Percentiles rank a stretch among this genome's conserved stretches.
Evolutionary conservation across 2,329 filamentous ascomycete species (phyloP).

Genomic region (Aspergillus persii): DNA sequence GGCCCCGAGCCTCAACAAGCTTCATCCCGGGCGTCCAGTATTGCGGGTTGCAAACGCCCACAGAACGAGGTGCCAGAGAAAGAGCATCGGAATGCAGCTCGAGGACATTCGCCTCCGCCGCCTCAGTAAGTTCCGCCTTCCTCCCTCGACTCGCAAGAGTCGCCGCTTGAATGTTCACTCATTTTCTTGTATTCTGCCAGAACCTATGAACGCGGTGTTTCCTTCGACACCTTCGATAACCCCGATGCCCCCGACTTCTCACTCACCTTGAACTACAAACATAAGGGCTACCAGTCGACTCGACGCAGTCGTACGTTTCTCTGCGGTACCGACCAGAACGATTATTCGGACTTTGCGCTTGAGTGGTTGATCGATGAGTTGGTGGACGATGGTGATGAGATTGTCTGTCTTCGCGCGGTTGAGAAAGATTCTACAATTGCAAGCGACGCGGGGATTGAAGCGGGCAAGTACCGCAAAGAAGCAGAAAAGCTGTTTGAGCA

Average conservation of each 20-base stretch:
- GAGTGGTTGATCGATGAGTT: constrained; percentile 91
- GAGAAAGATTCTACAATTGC: constrained; percentile 76
- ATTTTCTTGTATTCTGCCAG: constrained; percentile 31
- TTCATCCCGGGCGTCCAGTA: constrained; percentile 27
- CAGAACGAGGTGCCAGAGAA: constrained; percentile 24
- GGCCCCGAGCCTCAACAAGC: constrained; percentile 26
- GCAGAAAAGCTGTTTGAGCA: constrained; percentile 71
- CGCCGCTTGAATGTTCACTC: too few species aligned
- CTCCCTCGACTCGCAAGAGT: too few species aligned
- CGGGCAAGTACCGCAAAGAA: constrained; percentile 71
- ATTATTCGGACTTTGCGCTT: constrained; percentile 87
- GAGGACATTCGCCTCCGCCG: constrained; percentile 40
- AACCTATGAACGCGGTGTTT: constrained; percentile 65
- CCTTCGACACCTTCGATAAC: constrained; percentile 71
- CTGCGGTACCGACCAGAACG: constrained; percentile 85
- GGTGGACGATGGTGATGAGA: constrained; percentile 89
- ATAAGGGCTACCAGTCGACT: constrained; percentile 78
- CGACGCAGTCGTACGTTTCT: constrained; percentile 84
- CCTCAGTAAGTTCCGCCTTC: constrained; percentile 34
- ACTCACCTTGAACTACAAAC: constrained; percentile 79
- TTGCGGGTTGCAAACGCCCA: constrained; percentile 24
- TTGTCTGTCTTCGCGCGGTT: constrained; percentile 84
- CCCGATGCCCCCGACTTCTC: constrained; percentile 68
- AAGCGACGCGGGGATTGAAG: constrained; percentile 59
- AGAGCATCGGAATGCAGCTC: constrained; percentile 21